A percentile compares a stretch with the other conserved stretches of the same genome.
phyloP scores from a whole-genome alignment of 139 green algal species.

The Micromonas pusilla region DNA sequence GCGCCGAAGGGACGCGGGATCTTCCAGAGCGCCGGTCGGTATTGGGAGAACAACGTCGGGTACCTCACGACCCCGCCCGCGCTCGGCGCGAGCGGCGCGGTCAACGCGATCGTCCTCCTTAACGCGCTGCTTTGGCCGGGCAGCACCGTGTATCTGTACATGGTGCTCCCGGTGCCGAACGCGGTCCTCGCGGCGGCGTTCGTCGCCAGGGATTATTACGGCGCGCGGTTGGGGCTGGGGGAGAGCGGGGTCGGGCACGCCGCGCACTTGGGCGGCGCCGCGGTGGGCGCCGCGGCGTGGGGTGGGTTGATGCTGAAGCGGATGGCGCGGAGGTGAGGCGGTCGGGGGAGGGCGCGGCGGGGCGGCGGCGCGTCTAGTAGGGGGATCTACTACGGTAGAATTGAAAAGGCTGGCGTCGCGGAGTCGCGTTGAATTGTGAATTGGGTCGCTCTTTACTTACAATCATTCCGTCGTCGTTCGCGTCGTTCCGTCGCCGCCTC shows the following conservation, averaged over 20 bases:
- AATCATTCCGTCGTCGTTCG: too few species aligned
- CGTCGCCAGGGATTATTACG: not conserved
- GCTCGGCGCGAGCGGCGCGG: conserved; percentile 35
- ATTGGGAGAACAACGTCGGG: not conserved
- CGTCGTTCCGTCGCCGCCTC: too few species aligned
- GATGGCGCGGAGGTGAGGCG: not conserved
- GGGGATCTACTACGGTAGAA: too few species aligned
- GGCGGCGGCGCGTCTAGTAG: too few species aligned
- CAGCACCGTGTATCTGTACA: conserved; percentile 37
- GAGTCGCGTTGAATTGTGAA: too few species aligned
- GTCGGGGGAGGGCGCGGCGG: too few species aligned
- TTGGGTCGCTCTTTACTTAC: too few species aligned
- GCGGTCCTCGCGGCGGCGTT: not conserved
- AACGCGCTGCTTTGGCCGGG: conserved; percentile 22
- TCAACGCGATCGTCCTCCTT: conserved; percentile 34
- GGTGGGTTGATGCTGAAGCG: not conserved
- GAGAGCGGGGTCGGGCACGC: not conserved
- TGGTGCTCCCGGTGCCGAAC: conserved; percentile 30
- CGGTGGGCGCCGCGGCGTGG: not conserved
- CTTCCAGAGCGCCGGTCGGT: not conserved
- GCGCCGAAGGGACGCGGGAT: not conserved
- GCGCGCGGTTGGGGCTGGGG: not conserved
- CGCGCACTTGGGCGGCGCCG: conserved; percentile 1
- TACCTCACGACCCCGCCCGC: not conserved
- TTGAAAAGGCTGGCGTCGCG: too few species aligned